Conservation (phyloP, 805 yeast genomes). For the Hanseniaspora jakobsenii region DNA sequence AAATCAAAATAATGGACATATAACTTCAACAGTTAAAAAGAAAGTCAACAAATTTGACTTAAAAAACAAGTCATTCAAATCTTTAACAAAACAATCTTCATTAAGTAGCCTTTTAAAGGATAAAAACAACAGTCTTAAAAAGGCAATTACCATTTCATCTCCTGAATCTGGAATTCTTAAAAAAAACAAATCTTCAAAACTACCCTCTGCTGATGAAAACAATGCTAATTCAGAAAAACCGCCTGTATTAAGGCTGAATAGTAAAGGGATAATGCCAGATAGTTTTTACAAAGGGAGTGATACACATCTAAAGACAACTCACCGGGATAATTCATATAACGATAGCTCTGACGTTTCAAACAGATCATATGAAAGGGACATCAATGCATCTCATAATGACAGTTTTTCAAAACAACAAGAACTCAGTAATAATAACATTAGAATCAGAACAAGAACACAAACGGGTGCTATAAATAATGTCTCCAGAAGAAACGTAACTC, state of each 20-base stretch:
- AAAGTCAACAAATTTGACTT: not conserved
- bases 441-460: slow-evolving; percentile 4
- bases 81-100: not conserved
- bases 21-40: not conserved
- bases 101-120: not conserved
- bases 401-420: not conserved
- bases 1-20: too few species aligned
- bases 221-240: too few species aligned
- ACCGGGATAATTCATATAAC: not conserved
- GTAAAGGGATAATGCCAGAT: not conserved
- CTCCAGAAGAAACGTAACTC: too few species aligned
- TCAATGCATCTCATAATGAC: not conserved
- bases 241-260: not conserved
- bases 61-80: not conserved
- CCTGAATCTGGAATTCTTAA: not conserved
- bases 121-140: not conserved
- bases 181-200: not conserved
- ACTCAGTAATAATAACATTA: not conserved
- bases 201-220: too few species aligned
- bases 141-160: slow-evolving; percentile 7
- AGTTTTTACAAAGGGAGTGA: not conserved
- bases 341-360: not conserved
- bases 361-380: too few species aligned
- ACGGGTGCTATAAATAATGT: not conserved
- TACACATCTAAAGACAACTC: too few species aligned